Percentiles rank a stretch among this genome's conserved stretches.
Evolutionary conservation across 1,284 basidiomycete genomes (phyloP).

Genomic region (Heimioporus punctisporus): DNA sequence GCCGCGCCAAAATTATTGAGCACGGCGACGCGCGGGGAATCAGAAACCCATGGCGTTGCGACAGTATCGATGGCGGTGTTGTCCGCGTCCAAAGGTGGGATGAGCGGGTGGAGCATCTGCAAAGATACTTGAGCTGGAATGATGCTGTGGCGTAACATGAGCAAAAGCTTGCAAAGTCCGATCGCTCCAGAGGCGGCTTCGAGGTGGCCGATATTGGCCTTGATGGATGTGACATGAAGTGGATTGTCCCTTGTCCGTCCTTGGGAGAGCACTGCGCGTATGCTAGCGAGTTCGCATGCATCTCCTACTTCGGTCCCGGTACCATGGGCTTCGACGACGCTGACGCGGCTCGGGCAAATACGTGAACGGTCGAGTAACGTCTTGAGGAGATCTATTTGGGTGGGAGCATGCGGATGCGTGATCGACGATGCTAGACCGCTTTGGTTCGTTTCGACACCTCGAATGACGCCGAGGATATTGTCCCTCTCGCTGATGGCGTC

Average conservation of each 20-base stretch:
- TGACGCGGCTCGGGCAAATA: slow-evolving; percentile 48
- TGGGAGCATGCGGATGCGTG: slow-evolving; percentile 67
- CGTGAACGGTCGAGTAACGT: slow-evolving; percentile 49
- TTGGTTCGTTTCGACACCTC: slow-evolving; percentile 71
- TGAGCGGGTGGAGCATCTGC: slow-evolving; percentile 54
- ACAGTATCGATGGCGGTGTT: slow-evolving; percentile 50
- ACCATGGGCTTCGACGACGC: slow-evolving; percentile 72
- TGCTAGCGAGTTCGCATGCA: slow-evolving; percentile 61
- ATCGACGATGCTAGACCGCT: slow-evolving; percentile 65
- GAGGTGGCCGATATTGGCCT: slow-evolving; percentile 73
- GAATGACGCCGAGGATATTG: slow-evolving; percentile 66
- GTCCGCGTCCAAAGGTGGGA: slow-evolving; percentile 50
- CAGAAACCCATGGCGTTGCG: slow-evolving; percentile 41
- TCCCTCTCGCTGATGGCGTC: slow-evolving; percentile 69
- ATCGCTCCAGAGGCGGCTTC: slow-evolving; percentile 77
- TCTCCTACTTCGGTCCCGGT: slow-evolving; percentile 75
- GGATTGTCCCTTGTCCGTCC: slow-evolving; percentile 46
- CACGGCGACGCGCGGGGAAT: slow-evolving; percentile 51
- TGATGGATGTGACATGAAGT: slow-evolving; percentile 67
- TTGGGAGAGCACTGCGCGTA: slow-evolving; percentile 55
- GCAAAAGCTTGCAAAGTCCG: slow-evolving; percentile 66
- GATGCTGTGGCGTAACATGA: slow-evolving; percentile 59
- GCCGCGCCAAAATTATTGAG: slow-evolving; percentile 78
- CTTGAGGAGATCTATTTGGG: slow-evolving; percentile 57
- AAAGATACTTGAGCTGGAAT: slow-evolving; percentile 68